A percentile compares a stretch with the other conserved stretches of the same genome.
Evolutionary conservation across 129 eudicot species (phyloP).

Genomic region (Saposhnikovia divaricata): DNA sequence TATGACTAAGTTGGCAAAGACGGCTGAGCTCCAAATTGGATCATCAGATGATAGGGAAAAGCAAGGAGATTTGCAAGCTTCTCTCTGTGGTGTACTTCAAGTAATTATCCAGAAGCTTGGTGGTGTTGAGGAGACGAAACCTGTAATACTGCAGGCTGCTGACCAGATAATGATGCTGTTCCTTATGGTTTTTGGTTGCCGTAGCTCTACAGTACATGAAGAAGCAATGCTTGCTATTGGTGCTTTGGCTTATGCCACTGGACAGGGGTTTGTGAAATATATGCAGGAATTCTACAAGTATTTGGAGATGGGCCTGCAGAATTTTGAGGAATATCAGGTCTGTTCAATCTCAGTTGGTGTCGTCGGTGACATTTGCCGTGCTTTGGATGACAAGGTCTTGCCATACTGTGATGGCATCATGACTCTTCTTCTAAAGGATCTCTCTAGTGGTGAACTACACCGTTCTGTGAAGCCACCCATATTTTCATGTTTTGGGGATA

Average conservation of each 20-base stretch:
- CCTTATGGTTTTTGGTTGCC: conserved; percentile 9
- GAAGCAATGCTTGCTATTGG: conserved; percentile 99
- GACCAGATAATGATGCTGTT: conserved; percentile 7
- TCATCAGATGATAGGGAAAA: conserved; percentile 9
- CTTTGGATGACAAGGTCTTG: conserved; percentile 73
- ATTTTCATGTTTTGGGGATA: conserved; percentile 91
- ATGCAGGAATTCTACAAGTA: conserved; percentile 80
- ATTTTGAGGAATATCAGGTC: conserved; percentile 85
- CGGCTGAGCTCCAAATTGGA: neutral
- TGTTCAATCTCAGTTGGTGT: conserved; percentile 86
- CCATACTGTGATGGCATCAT: conserved; percentile 84
- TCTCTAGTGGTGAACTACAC: conserved; percentile 65
- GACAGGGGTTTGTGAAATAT: conserved; percentile 67
- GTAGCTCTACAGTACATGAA: conserved; percentile 35
- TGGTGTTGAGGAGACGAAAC: neutral
- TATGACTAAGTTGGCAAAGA: conserved; percentile 1
- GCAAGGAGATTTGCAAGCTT: conserved; percentile 5
- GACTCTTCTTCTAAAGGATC: conserved; percentile 73
- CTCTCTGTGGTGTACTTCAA: conserved; percentile 4
- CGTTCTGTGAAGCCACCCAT: conserved; percentile 91
- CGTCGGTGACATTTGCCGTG: conserved; percentile 89
- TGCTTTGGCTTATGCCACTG: conserved; percentile 92
- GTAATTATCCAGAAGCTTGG: neutral
- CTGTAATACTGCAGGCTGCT: neutral
- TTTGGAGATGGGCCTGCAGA: conserved; percentile 80